Percentiles rank a stretch among this genome's conserved stretches.
phyloP scores from a whole-genome alignment of 306 rosid genomes.

The Senna siamea region DNA sequence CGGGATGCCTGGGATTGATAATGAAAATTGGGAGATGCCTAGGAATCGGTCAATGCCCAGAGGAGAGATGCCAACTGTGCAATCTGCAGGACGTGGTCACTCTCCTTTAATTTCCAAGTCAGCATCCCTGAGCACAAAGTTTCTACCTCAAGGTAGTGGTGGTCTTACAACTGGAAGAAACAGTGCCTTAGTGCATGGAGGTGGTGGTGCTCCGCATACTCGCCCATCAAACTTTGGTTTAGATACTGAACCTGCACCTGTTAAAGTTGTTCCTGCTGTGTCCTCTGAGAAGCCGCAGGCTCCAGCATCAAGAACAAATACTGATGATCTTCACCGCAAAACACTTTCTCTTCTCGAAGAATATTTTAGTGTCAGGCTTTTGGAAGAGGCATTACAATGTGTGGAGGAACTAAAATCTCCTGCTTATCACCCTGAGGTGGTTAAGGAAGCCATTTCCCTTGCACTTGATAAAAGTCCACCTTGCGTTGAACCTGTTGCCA shows the following conservation, averaged over 20 bases:
- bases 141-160: conserved; percentile 90
- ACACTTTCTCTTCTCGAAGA: conserved; percentile 79
- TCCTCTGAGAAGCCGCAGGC: conserved; percentile 59
- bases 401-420: conserved; percentile 89
- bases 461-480: conserved; percentile 84
- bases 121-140: conserved; percentile 59
- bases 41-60: conserved; percentile 70
- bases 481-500: conserved; percentile 63
- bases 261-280: conserved; percentile 47
- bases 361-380: conserved; percentile 63
- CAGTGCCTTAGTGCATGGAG: conserved; percentile 85
- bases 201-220: conserved; percentile 53
- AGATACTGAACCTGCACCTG: conserved; percentile 50
- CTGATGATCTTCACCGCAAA: conserved; percentile 60
- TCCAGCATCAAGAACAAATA: conserved; percentile 50
- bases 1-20: conserved; percentile 89
- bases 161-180: conserved; percentile 65
- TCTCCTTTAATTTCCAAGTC: conserved; percentile 61
- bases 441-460: conserved; percentile 79
- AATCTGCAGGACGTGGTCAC: conserved; percentile 68
- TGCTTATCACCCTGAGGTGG: conserved; percentile 75
- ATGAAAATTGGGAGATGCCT: conserved; percentile 89
- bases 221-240: conserved; percentile 47
- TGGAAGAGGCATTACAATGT: conserved; percentile 91
- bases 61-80: conserved; percentile 61